Conservation (phyloP, 2,329 filamentous ascomycete species). For the Alternaria angustiovoidea region DNA sequence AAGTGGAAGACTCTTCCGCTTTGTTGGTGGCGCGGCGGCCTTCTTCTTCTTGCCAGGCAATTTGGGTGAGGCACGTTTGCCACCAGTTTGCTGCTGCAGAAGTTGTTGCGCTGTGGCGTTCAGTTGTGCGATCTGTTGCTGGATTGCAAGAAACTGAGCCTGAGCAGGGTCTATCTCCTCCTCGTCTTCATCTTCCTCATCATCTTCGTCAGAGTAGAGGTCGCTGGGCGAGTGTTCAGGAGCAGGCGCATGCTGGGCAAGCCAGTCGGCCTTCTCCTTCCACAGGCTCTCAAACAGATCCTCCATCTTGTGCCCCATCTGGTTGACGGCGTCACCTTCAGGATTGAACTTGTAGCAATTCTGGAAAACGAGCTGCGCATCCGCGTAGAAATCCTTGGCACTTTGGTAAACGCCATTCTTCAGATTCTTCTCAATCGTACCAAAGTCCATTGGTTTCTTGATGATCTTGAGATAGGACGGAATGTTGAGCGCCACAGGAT, state of each 20-base stretch:
- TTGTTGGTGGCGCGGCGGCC: conserved; percentile 24
- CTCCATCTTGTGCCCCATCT: conserved; percentile 75
- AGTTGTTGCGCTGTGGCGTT: conserved; percentile 66
- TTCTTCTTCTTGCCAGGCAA: conserved; percentile 57
- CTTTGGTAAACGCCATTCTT: conserved; percentile 79
- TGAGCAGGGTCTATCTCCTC: conserved; percentile 58
- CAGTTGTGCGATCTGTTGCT: conserved; percentile 75
- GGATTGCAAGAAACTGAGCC: conserved; percentile 59
- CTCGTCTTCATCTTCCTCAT: conserved; percentile 74
- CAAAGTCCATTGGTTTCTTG: conserved; percentile 95
- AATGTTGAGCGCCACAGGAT: conserved; percentile 92
- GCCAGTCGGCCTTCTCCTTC: conserved; percentile 80
- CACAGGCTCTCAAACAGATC: conserved; percentile 78
- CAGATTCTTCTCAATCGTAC: conserved; percentile 81
- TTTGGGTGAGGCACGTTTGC: conserved; percentile 66
- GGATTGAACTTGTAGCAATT: conserved; percentile 96
- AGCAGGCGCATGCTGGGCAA: conserved; percentile 75
- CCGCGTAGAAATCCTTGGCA: conserved; percentile 84
- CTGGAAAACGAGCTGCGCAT: conserved; percentile 81
- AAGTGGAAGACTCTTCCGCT: conserved; percentile 41
- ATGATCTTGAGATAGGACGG: conserved; percentile 92
- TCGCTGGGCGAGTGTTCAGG: conserved; percentile 69
- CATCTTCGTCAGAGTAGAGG: conserved; percentile 64
- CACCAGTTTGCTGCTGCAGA: conserved; percentile 42
- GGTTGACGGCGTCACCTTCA: conserved; percentile 75